Conservation (phyloP, 768 basidiomycete species). For the Amanita pallidorosea region DNA sequence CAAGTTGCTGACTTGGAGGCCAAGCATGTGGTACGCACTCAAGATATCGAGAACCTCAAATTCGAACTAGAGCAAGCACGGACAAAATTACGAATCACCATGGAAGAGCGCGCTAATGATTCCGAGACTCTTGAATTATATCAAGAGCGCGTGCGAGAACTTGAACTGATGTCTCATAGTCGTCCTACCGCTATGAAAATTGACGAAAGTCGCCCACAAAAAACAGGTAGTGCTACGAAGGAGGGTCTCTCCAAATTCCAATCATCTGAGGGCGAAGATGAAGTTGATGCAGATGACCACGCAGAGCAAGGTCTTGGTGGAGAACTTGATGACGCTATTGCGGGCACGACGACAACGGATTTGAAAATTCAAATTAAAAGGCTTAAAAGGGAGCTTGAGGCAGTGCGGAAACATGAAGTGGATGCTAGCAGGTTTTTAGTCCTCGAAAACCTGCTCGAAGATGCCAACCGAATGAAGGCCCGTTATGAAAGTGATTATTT, state of each 20-base stretch:
- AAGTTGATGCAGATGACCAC: slow-evolving; percentile 28
- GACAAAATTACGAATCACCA: slow-evolving; percentile 55
- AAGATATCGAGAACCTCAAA: slow-evolving; percentile 62
- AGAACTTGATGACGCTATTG: slow-evolving; percentile 80
- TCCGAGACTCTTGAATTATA: slow-evolving; percentile 80
- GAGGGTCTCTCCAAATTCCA: slow-evolving; percentile 7
- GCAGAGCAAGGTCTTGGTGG: slow-evolving; percentile 57
- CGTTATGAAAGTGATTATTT: slow-evolving; percentile 87
- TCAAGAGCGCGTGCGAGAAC: slow-evolving; percentile 83
- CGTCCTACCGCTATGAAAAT: slow-evolving; percentile 22
- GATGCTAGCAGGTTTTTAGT: slow-evolving; percentile 72
- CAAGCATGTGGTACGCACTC: slow-evolving; percentile 51
- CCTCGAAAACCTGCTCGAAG: slow-evolving; percentile 85
- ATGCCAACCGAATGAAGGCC: slow-evolving; percentile 83
- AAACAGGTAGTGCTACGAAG: neutral
- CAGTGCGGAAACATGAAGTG: slow-evolving; percentile 60
- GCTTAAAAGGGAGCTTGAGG: slow-evolving; percentile 72
- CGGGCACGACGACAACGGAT: slow-evolving; percentile 84
- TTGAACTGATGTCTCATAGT: slow-evolving; percentile 56
- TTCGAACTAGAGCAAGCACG: slow-evolving; percentile 72
- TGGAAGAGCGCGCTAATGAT: slow-evolving; percentile 66
- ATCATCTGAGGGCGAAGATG: slow-evolving; percentile 15
- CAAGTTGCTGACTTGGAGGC: slow-evolving; percentile 77
- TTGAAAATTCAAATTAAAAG: slow-evolving; percentile 80
- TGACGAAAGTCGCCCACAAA: slow-evolving; percentile 1